Conservation (phyloP, 441 rosid genomes). For the Isatis lusitanica region DNA sequence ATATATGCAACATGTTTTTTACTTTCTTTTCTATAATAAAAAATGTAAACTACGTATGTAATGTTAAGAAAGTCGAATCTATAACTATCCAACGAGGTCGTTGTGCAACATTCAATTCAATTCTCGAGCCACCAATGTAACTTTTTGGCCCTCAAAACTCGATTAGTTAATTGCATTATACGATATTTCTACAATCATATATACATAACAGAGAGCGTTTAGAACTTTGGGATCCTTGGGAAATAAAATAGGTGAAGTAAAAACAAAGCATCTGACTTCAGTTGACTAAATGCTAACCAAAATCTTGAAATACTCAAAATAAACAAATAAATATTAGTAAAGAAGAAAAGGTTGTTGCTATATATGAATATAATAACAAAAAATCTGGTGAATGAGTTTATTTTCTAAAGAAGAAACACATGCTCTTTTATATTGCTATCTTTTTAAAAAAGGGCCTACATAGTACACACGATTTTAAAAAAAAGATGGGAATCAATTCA, state of each 20-base stretch:
- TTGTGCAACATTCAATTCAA: background rate
- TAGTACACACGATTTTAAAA: slow-evolving; percentile 14
- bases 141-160: background rate
- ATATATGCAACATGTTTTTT: background rate
- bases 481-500: slow-evolving; percentile 24
- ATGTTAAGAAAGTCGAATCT: background rate
- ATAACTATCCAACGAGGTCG: background rate
- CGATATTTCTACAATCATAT: background rate
- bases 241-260: slow-evolving; percentile 25
- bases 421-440: slow-evolving; percentile 9
- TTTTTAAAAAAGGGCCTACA: slow-evolving; percentile 21
- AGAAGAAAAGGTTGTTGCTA: background rate
- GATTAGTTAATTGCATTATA: background rate
- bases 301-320: slow-evolving; percentile 22
- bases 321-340: background rate
- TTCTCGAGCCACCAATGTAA: background rate
- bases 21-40: background rate
- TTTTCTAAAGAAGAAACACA: background rate
- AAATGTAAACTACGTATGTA: background rate
- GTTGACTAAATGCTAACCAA: slow-evolving; percentile 23
- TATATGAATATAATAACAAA: background rate
- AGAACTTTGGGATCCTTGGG: slow-evolving; percentile 27
- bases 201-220: background rate
- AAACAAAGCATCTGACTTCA: slow-evolving; percentile 20
- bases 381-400: background rate